These are phyloP conservation scores for Guadua angustifolia DNA, from an alignment of 176 grass and related monocot genomes.

Conservation along the genomic window DNA sequence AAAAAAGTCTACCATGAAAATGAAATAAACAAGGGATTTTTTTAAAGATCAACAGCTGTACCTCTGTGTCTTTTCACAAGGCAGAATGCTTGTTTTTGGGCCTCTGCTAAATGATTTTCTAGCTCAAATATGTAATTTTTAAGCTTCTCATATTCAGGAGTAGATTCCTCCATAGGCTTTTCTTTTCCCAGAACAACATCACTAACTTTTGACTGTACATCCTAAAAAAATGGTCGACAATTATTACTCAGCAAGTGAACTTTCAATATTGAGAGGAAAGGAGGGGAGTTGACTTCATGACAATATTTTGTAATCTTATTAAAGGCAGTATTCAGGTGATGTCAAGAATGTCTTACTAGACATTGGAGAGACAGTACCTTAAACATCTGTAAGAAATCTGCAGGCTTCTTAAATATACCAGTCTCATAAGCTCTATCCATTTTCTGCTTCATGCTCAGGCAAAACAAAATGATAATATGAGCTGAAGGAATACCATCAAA, in stretches of 20 bases:
- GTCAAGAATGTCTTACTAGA: conserved; percentile 25
- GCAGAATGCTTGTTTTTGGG: conserved; percentile 95
- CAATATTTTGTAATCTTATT: background rate
- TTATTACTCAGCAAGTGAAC: background rate
- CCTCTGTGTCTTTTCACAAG: conserved; percentile 99
- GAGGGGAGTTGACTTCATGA: background rate
- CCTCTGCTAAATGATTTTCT: conserved; percentile 91
- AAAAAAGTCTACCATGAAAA: background rate
- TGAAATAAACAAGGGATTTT: background rate
- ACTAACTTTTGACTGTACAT: conserved; percentile 91
- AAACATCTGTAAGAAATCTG: conserved; percentile 95
- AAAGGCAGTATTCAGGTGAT: background rate
- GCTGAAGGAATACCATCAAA: conserved; percentile 15
- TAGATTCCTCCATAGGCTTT: conserved; percentile 94
- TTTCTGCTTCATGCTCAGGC: conserved; percentile 58
- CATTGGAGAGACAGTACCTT: conserved; percentile 66
- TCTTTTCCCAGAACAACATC: conserved; percentile 98
- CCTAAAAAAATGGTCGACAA: conserved; percentile 44
- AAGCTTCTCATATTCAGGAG: conserved; percentile 96
- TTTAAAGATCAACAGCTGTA: conserved; percentile 35
- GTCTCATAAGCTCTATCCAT: conserved; percentile 92
- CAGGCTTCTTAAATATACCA: conserved; percentile 88
- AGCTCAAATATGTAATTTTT: conserved; percentile 96
- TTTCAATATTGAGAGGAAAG: conserved; percentile 12
- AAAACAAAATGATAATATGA: conserved; percentile 43